Conservation (phyloP, 371 early-diverging fungal genomes). For the Mucor irregularis region DNA sequence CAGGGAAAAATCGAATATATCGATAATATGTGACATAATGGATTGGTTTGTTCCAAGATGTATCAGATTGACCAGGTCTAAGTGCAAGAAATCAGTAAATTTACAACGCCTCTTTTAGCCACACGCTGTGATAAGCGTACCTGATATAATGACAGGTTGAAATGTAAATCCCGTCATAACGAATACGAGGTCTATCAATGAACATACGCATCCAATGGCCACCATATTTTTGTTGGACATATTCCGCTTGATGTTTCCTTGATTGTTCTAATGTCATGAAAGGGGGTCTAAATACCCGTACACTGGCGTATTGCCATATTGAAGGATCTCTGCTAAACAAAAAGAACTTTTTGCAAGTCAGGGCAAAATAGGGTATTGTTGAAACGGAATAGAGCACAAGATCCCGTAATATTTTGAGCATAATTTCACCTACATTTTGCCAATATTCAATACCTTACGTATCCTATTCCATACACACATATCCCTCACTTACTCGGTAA, state of each 20-base stretch:
- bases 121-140: too few relatives aligned
- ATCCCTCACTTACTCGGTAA: slow-evolving; percentile 30
- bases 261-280: slow-evolving; percentile 31
- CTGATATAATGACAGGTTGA: slow-evolving; percentile 65
- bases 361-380: slow-evolving; percentile 46
- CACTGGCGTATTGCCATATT: slow-evolving; percentile 61
- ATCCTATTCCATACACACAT: background rate
- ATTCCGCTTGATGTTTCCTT: slow-evolving; percentile 10
- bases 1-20: slow-evolving; percentile 66
- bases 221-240: slow-evolving; percentile 29
- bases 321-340: slow-evolving; percentile 46
- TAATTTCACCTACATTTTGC: slow-evolving; percentile 30
- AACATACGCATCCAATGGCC: slow-evolving; percentile 57
- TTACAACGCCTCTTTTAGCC: too few relatives aligned
- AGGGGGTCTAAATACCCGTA: slow-evolving; percentile 40
- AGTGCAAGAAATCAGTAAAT: too few relatives aligned
- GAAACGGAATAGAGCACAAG: slow-evolving; percentile 47
- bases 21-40: slow-evolving; percentile 74
- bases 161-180: slow-evolving; percentile 71
- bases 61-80: slow-evolving; percentile 54
- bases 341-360: slow-evolving; percentile 59
- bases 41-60: slow-evolving; percentile 57
- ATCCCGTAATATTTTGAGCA: slow-evolving; percentile 35
- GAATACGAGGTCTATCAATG: slow-evolving; percentile 63
- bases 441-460: background rate